Evolutionary conservation across 148 eudicot genomes (phyloP).

Genomic region (Selenicereus undatus): DNA sequence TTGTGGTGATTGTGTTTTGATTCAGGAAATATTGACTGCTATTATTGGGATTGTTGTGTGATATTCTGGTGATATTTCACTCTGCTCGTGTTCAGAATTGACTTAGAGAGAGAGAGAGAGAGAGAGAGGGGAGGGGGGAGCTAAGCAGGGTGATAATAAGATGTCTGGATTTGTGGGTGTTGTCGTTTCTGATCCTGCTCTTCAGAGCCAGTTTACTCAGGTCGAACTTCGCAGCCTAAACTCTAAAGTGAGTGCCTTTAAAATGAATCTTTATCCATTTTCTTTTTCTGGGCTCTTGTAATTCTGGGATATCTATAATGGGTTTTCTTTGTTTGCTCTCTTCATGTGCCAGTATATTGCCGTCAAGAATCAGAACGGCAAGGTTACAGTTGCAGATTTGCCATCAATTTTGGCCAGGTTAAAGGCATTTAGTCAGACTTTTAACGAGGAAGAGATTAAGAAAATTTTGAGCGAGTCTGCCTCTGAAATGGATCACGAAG

Average conservation of each 20-base stretch:
- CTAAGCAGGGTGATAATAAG: not conserved
- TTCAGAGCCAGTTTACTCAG: constrained; percentile 38
- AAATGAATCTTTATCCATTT: not conserved
- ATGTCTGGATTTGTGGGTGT: constrained; percentile 37
- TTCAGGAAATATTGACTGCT: constrained; percentile 9
- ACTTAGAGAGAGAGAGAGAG: not conserved
- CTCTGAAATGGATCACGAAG: constrained; percentile 44
- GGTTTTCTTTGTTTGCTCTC: constrained; percentile 12
- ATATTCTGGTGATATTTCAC: constrained; percentile 1
- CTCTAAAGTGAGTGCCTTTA: constrained; percentile 23
- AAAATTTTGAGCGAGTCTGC: constrained; percentile 47
- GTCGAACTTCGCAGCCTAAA: constrained; percentile 38
- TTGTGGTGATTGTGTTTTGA: constrained; percentile 6
- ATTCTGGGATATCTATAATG: constrained; percentile 9
- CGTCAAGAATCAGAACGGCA: constrained; percentile 62
- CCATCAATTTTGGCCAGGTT: constrained; percentile 63
- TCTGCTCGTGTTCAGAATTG: constrained; percentile 18
- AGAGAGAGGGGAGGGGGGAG: not conserved
- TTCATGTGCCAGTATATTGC: constrained; percentile 47
- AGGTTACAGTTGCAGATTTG: constrained; percentile 69
- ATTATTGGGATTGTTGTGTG: constrained; percentile 10
- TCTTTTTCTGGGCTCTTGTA: not conserved
- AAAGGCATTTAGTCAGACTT: constrained; percentile 49
- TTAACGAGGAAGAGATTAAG: constrained; percentile 70
- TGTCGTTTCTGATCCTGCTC: constrained; percentile 36